Conservation (phyloP, 495 filamentous ascomycete species). For the Alectoria sarmentosa region DNA sequence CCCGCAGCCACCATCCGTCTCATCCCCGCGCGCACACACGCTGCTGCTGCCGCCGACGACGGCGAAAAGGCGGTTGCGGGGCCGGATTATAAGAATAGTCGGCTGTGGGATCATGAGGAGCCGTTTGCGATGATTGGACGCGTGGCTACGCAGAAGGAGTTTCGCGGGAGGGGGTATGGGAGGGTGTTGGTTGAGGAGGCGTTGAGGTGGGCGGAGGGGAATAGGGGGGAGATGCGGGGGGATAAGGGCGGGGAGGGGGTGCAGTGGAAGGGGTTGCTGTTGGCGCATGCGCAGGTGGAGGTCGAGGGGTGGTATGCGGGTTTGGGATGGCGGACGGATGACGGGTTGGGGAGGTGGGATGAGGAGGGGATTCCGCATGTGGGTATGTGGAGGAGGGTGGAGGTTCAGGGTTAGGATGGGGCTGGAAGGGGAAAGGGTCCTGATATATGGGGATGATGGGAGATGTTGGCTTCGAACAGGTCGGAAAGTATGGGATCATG, state of each 20-base stretch:
- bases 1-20: slow-evolving; percentile 72
- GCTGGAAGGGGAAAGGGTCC: neutral
- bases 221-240: slow-evolving; percentile 42
- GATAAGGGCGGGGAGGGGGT: slow-evolving; percentile 28
- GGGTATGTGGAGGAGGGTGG: slow-evolving; percentile 58
- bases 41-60: slow-evolving; percentile 40
- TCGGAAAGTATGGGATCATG: neutral
- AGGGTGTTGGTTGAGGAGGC: slow-evolving; percentile 55
- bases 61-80: slow-evolving; percentile 14
- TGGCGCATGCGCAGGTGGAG: slow-evolving; percentile 65
- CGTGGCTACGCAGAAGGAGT: slow-evolving; percentile 57
- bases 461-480: too few relatives aligned
- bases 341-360: slow-evolving; percentile 64
- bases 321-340: slow-evolving; percentile 65
- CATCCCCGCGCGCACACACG: slow-evolving; percentile 66
- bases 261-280: slow-evolving; percentile 60
- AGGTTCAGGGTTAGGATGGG: neutral
- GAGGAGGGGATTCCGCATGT: slow-evolving; percentile 85
- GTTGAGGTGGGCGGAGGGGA: slow-evolving; percentile 50
- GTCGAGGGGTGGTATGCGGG: slow-evolving; percentile 53
- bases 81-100: slow-evolving; percentile 36
- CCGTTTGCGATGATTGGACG: slow-evolving; percentile 73
- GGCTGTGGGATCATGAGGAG: slow-evolving; percentile 51
- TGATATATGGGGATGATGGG: neutral
- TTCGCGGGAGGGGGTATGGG: slow-evolving; percentile 56